Evolutionary conservation across 2,329 filamentous ascomycete genomes (phyloP).

Genomic region (Bipolaris zeicola): DNA sequence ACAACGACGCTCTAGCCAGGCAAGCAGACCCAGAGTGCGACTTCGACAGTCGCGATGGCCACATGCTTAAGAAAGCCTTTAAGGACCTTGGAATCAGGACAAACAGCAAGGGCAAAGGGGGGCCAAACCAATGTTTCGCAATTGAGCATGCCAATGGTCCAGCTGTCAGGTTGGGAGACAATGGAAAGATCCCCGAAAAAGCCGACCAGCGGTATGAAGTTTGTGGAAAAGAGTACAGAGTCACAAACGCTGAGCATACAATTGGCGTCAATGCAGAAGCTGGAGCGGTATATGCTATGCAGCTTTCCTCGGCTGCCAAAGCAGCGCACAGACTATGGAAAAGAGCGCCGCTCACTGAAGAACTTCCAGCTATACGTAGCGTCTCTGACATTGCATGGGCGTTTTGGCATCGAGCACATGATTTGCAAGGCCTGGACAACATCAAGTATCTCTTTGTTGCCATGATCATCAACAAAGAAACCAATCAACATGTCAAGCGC

Average conservation of each 20-base stretch:
- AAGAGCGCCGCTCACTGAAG: conserved; percentile 4
- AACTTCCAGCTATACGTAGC: conserved; percentile 24
- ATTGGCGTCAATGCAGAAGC: conserved; percentile 18
- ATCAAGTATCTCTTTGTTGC: conserved; percentile 26
- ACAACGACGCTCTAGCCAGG: conserved; percentile 6
- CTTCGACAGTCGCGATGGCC: conserved; percentile 7
- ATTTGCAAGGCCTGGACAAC: conserved; percentile 7
- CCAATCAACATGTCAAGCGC: conserved; percentile 18
- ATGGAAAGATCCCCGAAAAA: conserved; percentile 1
- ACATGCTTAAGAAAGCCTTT: conserved; percentile 13
- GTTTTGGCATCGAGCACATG: conserved; percentile 20
- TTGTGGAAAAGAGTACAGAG: conserved; percentile 18
- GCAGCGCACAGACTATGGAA: conserved; percentile 16
- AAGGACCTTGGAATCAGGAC: conserved; percentile 12
- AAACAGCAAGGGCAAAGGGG: conserved; percentile 12
- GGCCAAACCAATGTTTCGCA: conserved; percentile 21
- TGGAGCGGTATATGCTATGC: conserved; percentile 17
- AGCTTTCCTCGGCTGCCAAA: conserved; percentile 6
- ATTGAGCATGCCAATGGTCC: conserved; percentile 21
- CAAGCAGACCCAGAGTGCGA: conserved; percentile 13
- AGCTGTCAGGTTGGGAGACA: conserved; percentile 8
- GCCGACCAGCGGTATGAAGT: conserved; percentile 22
- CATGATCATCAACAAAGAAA: conserved; percentile 20
- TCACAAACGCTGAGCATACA: conserved; percentile 16
- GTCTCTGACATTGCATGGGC: conserved; percentile 31